Conservation (phyloP, 1,284 basidiomycete species). For the Trichosporon sp. region DNA sequence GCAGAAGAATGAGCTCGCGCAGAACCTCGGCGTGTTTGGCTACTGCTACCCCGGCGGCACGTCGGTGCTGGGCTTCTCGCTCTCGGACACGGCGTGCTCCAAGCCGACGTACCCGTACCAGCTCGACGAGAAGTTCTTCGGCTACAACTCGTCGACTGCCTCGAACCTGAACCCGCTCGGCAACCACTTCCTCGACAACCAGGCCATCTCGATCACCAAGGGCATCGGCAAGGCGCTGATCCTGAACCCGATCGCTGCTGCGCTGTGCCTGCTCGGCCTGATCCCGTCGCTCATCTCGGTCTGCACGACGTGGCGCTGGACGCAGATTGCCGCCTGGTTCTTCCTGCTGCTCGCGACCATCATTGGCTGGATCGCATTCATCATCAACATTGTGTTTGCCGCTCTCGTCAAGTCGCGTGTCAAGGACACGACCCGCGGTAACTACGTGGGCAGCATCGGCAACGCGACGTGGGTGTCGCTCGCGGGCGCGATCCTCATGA, state of each 20-base stretch:
- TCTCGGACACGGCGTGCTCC: slow-evolving; percentile 10
- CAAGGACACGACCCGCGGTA: slow-evolving; percentile 8
- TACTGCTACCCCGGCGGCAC: slow-evolving; percentile 11
- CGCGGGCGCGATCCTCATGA: slow-evolving; percentile 14
- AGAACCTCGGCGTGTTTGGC: slow-evolving; percentile 13
- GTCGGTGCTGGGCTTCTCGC: slow-evolving; percentile 6
- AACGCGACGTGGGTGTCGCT: slow-evolving; percentile 15
- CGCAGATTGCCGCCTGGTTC: slow-evolving; percentile 7
- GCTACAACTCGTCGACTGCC: slow-evolving; percentile 1
- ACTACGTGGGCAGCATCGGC: slow-evolving; percentile 4
- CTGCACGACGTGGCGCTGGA: slow-evolving; percentile 9
- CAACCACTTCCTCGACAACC: slow-evolving; percentile 7
- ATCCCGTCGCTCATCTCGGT: slow-evolving; percentile 13
- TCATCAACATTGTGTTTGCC: slow-evolving; percentile 14
- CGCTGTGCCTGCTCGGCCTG: slow-evolving; percentile 7
- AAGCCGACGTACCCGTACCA: slow-evolving; percentile 7
- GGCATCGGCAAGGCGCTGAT: slow-evolving; percentile 11
- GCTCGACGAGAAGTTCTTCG: slow-evolving; percentile 10
- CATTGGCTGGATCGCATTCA: slow-evolving; percentile 9
- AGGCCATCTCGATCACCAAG: background rate
- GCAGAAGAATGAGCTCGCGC: background rate
- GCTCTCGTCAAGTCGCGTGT: slow-evolving; percentile 3
- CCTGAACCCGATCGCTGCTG: slow-evolving; percentile 13
- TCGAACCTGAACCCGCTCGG: slow-evolving; percentile 8
- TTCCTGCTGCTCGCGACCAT: slow-evolving; percentile 10